A percentile compares a stretch with the other conserved stretches of the same genome.
Evolutionary conservation across 352 stramenopile genomes (phyloP).

Genomic region (Globisporangium uncinulatum): DNA sequence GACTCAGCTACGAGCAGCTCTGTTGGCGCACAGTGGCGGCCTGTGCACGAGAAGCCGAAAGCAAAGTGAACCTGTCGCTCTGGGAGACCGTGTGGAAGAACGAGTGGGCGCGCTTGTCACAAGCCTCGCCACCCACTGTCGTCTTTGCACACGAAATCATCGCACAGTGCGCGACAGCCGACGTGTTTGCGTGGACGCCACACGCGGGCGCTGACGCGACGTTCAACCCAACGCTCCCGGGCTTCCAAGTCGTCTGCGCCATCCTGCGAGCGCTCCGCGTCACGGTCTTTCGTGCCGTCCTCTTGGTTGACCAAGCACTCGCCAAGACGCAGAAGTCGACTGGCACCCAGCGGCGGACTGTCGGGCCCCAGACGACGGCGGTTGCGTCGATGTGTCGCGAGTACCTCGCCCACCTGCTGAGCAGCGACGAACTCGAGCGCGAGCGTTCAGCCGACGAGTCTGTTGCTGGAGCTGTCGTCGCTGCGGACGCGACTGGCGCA

Average conservation of each 20-base stretch:
- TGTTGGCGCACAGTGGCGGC: not conserved
- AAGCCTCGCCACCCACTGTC: not conserved
- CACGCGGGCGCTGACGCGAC: not conserved
- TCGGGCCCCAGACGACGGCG: not conserved
- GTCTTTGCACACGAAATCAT: conserved; percentile 21
- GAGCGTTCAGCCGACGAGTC: not conserved
- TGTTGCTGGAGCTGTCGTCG: not conserved
- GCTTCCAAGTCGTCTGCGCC: conserved; percentile 15
- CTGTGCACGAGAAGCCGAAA: not conserved
- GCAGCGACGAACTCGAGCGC: not conserved
- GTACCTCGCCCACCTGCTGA: conserved; percentile 10
- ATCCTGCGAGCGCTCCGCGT: conserved; percentile 3
- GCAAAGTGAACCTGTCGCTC: conserved; percentile 8
- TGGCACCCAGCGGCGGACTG: not conserved
- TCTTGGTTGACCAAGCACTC: conserved; percentile 1
- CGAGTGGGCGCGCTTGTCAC: conserved; percentile 15
- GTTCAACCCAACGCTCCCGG: conserved; percentile 7
- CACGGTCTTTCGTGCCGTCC: not conserved
- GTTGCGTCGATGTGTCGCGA: conserved; percentile 1
- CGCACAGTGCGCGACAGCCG: conserved; percentile 26
- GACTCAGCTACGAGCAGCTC: conserved; percentile 6
- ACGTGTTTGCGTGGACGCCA: conserved; percentile 16
- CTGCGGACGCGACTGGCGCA: not conserved
- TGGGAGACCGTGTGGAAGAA: conserved; percentile 33
- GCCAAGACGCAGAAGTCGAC: no score